Evolutionary conservation across 805 yeast species (phyloP), one percentile per base, ranked within the genome.

Genomic region (Deakozyma indianensis): DNA sequence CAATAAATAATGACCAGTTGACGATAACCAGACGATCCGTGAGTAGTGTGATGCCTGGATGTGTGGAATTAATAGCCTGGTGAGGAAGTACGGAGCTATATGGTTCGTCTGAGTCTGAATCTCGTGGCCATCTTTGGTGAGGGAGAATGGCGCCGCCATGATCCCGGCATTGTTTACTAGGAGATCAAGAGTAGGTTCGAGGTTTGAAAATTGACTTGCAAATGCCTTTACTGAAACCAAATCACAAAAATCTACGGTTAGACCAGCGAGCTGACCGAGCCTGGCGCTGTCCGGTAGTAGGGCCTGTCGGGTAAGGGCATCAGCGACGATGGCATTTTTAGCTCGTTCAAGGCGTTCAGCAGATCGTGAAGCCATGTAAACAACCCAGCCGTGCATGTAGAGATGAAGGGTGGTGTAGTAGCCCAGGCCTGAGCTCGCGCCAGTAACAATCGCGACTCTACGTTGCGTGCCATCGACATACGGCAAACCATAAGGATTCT

Each of bases 371-470:
- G 83, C 85, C 29, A 85, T 66, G 56, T 84, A 85, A 2, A 85
- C 79, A 5, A 70, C 66, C 57, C 73, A 82, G 0, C 95, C 95
- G 59, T 84, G 95, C 43, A 83, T 65, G 55, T 80, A 83, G 3
- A 85, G 68, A 55, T 83, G 88, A 22, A 83, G 65, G 5, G 77
- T 84, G 0, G 88, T 78, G 57, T 69, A 81, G 68, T 74, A 84
- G 9, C 95, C 95, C 18, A 83, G 74, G 0, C 94, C 95, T 46
- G 81, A 73, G 53, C 79, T 82, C 3, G 92, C 94, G 1, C 94
- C 94, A 0, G 92, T 80, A 24, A 85, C 76, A 4, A 85, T 64
- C 2, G 84, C 87, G 3, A 82, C 78, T 47, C 77, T 70, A 41
- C 83, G 68, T 25, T 25, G 7, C 14, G 28, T 9, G 7, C 14